These are phyloP conservation scores for Backusella mclennaniae DNA, from an alignment of 192 early-diverging fungal species.

Conservation along the genomic window DNA sequence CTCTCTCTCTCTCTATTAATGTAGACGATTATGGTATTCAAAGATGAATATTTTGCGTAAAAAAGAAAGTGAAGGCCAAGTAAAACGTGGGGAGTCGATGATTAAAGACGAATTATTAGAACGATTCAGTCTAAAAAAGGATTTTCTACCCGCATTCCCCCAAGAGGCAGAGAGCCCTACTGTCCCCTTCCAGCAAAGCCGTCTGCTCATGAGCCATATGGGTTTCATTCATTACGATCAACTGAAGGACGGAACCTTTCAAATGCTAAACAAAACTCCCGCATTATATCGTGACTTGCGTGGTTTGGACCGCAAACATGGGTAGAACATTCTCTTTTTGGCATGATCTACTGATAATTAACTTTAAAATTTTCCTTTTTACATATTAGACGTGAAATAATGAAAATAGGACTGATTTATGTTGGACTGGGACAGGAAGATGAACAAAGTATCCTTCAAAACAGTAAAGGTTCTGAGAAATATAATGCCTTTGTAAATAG, in stretches of 20 bases:
- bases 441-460: slow-evolving; percentile 82
- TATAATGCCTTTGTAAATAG: slow-evolving; percentile 87
- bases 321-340: slow-evolving; percentile 40
- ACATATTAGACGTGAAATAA: slow-evolving; percentile 67
- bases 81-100: slow-evolving; percentile 8
- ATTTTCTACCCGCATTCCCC: slow-evolving; percentile 49
- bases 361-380: slow-evolving; percentile 8
- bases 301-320: slow-evolving; percentile 77
- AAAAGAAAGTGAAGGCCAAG: slow-evolving; percentile 1
- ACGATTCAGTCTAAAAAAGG: slow-evolving; percentile 48
- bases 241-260: slow-evolving; percentile 67
- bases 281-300: slow-evolving; percentile 70
- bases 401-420: slow-evolving; percentile 92
- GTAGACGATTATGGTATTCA: slow-evolving; percentile 26
- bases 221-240: slow-evolving; percentile 74
- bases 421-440: slow-evolving; percentile 90
- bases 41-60: slow-evolving; percentile 20
- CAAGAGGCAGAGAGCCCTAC: slow-evolving; percentile 46
- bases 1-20: neutral
- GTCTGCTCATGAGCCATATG: slow-evolving; percentile 76
- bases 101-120: slow-evolving; percentile 20
- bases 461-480: slow-evolving; percentile 64
- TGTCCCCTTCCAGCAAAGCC: slow-evolving; percentile 59
- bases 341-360: neutral
- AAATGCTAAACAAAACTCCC: slow-evolving; percentile 63